Evolutionary conservation across 768 basidiomycete species (phyloP), one percentile per base, ranked within the genome.

Genomic region (Suillus placidus): DNA sequence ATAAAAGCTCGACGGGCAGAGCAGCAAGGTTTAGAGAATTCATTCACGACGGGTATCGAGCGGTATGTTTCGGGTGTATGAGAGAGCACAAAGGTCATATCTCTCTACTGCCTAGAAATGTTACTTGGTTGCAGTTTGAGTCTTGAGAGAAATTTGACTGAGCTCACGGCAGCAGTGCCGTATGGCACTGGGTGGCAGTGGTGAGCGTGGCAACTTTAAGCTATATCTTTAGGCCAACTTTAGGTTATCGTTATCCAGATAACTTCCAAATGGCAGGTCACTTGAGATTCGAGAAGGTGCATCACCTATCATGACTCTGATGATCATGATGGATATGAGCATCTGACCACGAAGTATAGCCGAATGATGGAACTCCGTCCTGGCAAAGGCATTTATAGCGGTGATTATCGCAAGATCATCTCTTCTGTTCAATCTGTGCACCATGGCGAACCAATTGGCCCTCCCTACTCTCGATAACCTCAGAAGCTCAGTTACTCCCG

Each of bases 1-100:
- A 83, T 51, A 92, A 80, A 54, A 92, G 73, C 74, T 93, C 91
- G 38, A 80, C 81, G 0, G 90, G 91, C 16, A 81, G 64, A 6
- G 20, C 63, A 26, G 68, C 37, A 43, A 77, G 61, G 26, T 42
- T 42, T 30, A 12, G 40, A 20, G 40, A 30, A 7, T 30, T 30
- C 57, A 60, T 60, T 42, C 26, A 14, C 40, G 1, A 6, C 18
- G 16, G 18, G 42, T 38, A 38, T 38, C 12, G 26, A 12, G 10
- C 2, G 37, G 37, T 38, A 18, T 43, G 42, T 43, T 10, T 43
- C 42, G 16, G 47, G 43, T 38, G 45, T 47, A 23, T n/a, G 10
- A 10, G n/a, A 47, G 47, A 6, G n/a, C n/a, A 47, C 47, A n/a
- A 14, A 23, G 6, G 23, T 23, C 6, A 13, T 30, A 30, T 51